Base-by-base conservation (phyloP, 1,139 yeast species). In the Cylindricascospora bacillispora region DNA sequence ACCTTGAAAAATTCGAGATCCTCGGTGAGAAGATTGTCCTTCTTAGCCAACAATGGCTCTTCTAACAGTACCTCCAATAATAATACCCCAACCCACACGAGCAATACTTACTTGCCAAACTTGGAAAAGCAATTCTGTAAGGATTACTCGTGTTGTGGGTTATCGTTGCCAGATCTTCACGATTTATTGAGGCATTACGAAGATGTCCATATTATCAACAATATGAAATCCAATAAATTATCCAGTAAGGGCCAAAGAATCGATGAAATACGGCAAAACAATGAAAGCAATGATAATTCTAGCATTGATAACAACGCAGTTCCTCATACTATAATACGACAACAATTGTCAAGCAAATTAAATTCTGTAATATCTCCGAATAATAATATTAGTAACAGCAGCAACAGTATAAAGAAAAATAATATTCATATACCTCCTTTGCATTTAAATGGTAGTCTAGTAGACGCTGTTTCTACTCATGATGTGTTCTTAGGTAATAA, bases 91-190 rank as follows among this genome's bases (percentile, higher is more conserved):
- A 13, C 16, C 9, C 20, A 16, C 16, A 18, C 21, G 16, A 20
- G 22, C 14, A 29, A 15, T 13, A n/a, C 73, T 50, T 85, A 83
- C 53, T 64, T 86, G 41, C 95, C 97, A 11, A 81, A 82, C 48
- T 63, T 89, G 37, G 98, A 89, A 57, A 94, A 94, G 7, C 86
- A 86, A 55, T 89, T 86, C 57, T 89, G 98, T 56, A 82, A 81
- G 55, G 98, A 89, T 59, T 89, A 89, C 57, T 75, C 86, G 35
- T 89, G 98, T 56, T 89, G 98, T 60, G 98, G 97, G 19, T 79
- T 81, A 53, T 63, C 79, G 25, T 65, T 92, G 35, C 97, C 97
- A 20, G 86, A 94, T 9, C 63, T 89, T 41, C 98, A 89, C 56
- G 98, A 89, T 56, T 64, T 89, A 40, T 65, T 89, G 41, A 74